Conservation (phyloP, 352 stramenopile genomes). For the Globisporangium yorkense region DNA sequence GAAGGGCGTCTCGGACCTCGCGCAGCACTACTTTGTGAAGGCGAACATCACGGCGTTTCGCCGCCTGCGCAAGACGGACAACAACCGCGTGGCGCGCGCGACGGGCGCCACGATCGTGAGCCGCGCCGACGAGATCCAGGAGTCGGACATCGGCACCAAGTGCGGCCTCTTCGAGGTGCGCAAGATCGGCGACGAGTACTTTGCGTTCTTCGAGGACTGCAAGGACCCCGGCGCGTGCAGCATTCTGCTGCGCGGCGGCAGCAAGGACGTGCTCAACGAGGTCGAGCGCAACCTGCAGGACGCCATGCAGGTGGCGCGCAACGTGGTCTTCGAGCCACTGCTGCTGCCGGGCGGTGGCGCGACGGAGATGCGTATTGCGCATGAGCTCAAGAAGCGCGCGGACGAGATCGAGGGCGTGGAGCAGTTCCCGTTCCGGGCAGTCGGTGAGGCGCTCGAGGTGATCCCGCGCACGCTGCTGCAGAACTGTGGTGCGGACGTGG, state of each 20-base stretch:
- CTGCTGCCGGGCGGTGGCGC: slow-evolving; percentile 94
- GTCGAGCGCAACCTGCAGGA: slow-evolving; percentile 99
- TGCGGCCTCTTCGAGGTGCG: slow-evolving; percentile 98
- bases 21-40: slow-evolving; percentile 99
- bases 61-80: slow-evolving; percentile 98
- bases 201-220: slow-evolving; percentile 99
- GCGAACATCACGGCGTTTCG: slow-evolving; percentile 98
- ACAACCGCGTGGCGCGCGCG: slow-evolving; percentile 97
- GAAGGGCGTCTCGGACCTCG: slow-evolving; percentile 99
- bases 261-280: slow-evolving; percentile 99
- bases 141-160: slow-evolving; percentile 97
- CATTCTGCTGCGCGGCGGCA: slow-evolving; percentile 96
- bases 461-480: slow-evolving; percentile 98
- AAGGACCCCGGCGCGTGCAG: slow-evolving; percentile 98
- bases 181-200: slow-evolving; percentile 95
- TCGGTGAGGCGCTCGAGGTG: slow-evolving; percentile 97
- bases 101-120: slow-evolving; percentile 97
- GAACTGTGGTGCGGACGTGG: slow-evolving; percentile 99
- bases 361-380: slow-evolving; percentile 98
- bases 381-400: slow-evolving; percentile 91
- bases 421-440: slow-evolving; percentile 96
- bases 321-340: slow-evolving; percentile 98
- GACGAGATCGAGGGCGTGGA: slow-evolving; percentile 93
- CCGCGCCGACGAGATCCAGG: slow-evolving; percentile 97
- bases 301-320: slow-evolving; percentile 99